phyloP scores from a whole-genome alignment of 305 asterid genomes.

The Ajuga reptans region DNA sequence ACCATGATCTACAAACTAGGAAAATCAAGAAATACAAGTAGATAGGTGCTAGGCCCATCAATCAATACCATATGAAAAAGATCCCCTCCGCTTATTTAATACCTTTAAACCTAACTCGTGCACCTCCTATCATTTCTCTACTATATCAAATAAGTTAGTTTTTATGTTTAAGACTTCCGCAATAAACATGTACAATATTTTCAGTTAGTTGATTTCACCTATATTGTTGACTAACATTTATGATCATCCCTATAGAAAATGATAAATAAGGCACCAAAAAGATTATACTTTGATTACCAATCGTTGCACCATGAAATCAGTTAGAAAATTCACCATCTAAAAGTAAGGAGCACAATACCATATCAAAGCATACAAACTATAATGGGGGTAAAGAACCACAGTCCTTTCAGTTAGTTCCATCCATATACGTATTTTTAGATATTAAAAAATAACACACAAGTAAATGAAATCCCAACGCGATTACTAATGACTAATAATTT shows the following conservation, averaged over 20 bases:
- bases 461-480: too few relatives aligned
- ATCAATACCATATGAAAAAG: too few relatives aligned
- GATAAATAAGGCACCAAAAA: not conserved
- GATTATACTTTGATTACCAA: not conserved
- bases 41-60: too few relatives aligned
- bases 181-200: not conserved
- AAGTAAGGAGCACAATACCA: not conserved
- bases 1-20: too few relatives aligned
- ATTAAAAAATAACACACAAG: not conserved
- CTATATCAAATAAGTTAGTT: not conserved
- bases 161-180: not conserved
- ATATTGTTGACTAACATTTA: not conserved
- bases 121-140: conserved; percentile 46
- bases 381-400: too few relatives aligned
- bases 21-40: too few relatives aligned
- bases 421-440: not conserved
- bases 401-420: not conserved
- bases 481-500: too few relatives aligned
- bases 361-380: too few relatives aligned
- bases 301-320: not conserved
- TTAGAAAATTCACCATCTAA: not conserved
- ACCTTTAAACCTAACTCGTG: conserved; percentile 49
- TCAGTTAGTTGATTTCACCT: not conserved
- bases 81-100: too few relatives aligned
- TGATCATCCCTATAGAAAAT: not conserved